Conservation (phyloP, 2,329 filamentous ascomycete genomes). For the Cladophialophora psammophila region DNA sequence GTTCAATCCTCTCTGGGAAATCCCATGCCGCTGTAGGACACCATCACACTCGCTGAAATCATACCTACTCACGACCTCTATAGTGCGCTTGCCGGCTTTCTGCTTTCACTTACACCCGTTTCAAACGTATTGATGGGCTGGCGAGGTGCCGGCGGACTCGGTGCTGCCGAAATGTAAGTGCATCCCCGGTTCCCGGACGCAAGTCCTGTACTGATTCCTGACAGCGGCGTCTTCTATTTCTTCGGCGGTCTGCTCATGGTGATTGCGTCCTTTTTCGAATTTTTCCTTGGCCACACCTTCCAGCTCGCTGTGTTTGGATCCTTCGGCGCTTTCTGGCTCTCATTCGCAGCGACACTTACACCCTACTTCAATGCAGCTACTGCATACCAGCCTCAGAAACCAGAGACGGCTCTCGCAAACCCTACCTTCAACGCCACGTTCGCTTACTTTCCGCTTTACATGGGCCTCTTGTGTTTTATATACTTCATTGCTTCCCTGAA, state of each 20-base stretch:
- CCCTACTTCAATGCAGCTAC: constrained; percentile 9
- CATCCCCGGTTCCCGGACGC: too few relatives aligned
- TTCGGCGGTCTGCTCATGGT: constrained; percentile 44
- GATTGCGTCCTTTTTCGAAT: constrained; percentile 25
- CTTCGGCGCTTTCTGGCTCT: constrained; percentile 11
- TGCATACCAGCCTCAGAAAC: constrained; percentile 29
- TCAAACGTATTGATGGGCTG: constrained; percentile 65
- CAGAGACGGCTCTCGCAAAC: constrained; percentile 37
- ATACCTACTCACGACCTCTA: too few relatives aligned
- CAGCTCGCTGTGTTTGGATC: constrained; percentile 10
- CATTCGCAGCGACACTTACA: constrained; percentile 12
- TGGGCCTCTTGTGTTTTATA: constrained; percentile 69
- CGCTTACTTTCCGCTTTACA: constrained; percentile 69
- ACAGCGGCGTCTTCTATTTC: constrained; percentile 41
- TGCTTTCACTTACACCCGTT: constrained; percentile 62
- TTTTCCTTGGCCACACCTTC: constrained; percentile 12
- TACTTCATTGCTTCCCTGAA: constrained; percentile 73
- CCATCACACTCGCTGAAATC: too few relatives aligned
- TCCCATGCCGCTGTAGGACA: too few relatives aligned
- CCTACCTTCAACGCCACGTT: constrained; percentile 36
- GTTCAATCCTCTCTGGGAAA: too few relatives aligned
- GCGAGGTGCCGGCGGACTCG: constrained; percentile 61
- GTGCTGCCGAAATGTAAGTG: constrained; percentile 52
- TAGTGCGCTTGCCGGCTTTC: constrained; percentile 52
- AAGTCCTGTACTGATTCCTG: too few relatives aligned